Evolutionary conservation across 2,329 filamentous ascomycete genomes (phyloP), one percentile per base, ranked within the genome.

Genomic region (Trichoderma oligosporum): DNA sequence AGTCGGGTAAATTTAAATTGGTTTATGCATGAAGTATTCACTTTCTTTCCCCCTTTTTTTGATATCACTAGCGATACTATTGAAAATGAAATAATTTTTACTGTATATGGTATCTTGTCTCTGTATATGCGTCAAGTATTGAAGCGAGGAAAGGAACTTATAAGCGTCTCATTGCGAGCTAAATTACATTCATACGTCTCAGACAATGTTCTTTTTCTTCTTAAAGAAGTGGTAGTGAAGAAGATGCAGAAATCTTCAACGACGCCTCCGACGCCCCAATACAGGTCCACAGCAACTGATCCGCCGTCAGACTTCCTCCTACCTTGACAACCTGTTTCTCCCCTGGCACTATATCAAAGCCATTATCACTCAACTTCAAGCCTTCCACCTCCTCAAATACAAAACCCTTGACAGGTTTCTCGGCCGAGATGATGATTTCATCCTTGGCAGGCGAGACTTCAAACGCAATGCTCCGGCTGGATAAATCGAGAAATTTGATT

Each of bases 331-430:
- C 54, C n/a, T 66, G 62, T 35, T 62, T 59, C 45, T 68, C 68
- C 0, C 79, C 79, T 0, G 82, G 82, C 9, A 85, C 69, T 8
- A 85, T 18, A 65, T 86, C 82, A 16, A 86, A 76, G 1, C 79
- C 76, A 60, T 85, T 85, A 62, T 85, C 82, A 31, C 77, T 81
- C 54, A 83, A 69, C 36, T 65, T 69, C 18, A 80, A 66, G 0
- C 68, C 74, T 7, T 74, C 71, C 4, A 71, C 70, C 59, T 81
- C 78, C 56, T 79, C 76, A 16, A 85, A 71, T 1, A 80, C 78
- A 18, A 85, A 74, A 0, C 81, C 81, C 63, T 85, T 85, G 2
- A 83, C 76, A 0, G 83, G 82, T 24, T 75, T 71, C 36, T 74
- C 56, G 31, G 74, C 64, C 65, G 71, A 64, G 14, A 74, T 62